Conservation (phyloP, 441 rosid genomes). For the Hypseocharis bilobata region DNA sequence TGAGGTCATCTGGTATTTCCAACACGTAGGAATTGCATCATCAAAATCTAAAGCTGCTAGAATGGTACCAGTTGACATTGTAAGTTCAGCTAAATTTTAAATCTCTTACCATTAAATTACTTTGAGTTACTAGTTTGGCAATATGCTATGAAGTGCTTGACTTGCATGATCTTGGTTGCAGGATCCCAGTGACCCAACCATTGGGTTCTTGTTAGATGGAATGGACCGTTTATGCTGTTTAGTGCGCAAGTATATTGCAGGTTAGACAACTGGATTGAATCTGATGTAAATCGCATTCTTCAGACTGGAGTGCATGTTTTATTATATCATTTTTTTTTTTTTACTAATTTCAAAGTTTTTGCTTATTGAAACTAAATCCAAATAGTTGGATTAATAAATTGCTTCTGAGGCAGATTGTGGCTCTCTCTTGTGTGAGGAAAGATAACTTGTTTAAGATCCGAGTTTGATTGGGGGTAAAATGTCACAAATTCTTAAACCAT, state of each 20-base stretch:
- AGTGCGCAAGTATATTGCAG: constrained; percentile 95
- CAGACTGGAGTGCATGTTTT: not conserved
- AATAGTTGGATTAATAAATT: not conserved
- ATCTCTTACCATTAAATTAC: constrained; percentile 2
- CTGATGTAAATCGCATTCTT: constrained; percentile 7
- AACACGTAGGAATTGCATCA: constrained; percentile 84
- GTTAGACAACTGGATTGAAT: constrained; percentile 29
- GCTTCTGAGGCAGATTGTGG: too few relatives aligned
- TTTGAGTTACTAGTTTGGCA: constrained; percentile 6
- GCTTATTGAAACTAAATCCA: not conserved
- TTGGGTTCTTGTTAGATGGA: constrained; percentile 92
- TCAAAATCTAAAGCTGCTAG: constrained; percentile 74
- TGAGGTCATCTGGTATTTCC: constrained; percentile 96
- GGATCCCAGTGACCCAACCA: constrained; percentile 99
- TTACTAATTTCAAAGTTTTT: not conserved
- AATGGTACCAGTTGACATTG: constrained; percentile 69
- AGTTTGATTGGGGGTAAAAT: too few relatives aligned
- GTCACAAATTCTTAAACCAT: too few relatives aligned
- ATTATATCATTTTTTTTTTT: not conserved
- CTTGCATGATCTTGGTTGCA: constrained; percentile 30
- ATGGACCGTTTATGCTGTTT: constrained; percentile 92
- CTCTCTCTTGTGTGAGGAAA: too few relatives aligned
- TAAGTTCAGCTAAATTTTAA: constrained; percentile 29
- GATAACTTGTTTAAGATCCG: too few relatives aligned
- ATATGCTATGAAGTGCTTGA: constrained; percentile 1